Conservation (phyloP, 805 yeast genomes). For the Candida easanensis region DNA sequence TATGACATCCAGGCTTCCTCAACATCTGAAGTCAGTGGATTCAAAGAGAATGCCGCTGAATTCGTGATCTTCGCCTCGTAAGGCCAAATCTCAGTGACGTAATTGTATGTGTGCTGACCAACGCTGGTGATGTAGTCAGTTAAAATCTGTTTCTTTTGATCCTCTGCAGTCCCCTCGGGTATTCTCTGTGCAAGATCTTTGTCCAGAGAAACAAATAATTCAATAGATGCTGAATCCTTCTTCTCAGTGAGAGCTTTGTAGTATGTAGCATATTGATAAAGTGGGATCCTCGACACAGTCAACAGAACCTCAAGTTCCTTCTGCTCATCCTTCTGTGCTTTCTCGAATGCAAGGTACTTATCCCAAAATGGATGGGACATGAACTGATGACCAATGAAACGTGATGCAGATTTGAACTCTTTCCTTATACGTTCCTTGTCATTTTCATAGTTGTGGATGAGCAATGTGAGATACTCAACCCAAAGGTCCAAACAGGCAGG, state of each 20-base stretch:
- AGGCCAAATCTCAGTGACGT: conserved; percentile 51
- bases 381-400: conserved; percentile 65
- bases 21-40: conserved; percentile 41
- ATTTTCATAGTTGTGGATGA: conserved; percentile 39
- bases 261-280: conserved; percentile 84
- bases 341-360: conserved; percentile 60
- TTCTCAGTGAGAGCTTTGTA: conserved; percentile 47
- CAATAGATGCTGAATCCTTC: conserved; percentile 16
- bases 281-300: conserved; percentile 55
- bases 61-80: conserved; percentile 65
- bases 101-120: conserved; percentile 18
- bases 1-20: conserved; percentile 60
- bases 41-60: conserved; percentile 53
- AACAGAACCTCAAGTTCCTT: conserved; percentile 41
- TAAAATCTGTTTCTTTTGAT: conserved; percentile 24
- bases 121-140: conserved; percentile 16
- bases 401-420: conserved; percentile 48
- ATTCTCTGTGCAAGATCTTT: conserved; percentile 19
- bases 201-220: conserved; percentile 16
- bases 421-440: conserved; percentile 34
- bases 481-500: conserved; percentile 66
- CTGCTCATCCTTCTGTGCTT: conserved; percentile 34
- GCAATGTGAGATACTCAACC: conserved; percentile 60
- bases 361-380: conserved; percentile 85
- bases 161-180: conserved; percentile 11